Evolutionary conservation across 1,139 yeast species (phyloP).

Genomic region (Debaryomyces sp.): DNA sequence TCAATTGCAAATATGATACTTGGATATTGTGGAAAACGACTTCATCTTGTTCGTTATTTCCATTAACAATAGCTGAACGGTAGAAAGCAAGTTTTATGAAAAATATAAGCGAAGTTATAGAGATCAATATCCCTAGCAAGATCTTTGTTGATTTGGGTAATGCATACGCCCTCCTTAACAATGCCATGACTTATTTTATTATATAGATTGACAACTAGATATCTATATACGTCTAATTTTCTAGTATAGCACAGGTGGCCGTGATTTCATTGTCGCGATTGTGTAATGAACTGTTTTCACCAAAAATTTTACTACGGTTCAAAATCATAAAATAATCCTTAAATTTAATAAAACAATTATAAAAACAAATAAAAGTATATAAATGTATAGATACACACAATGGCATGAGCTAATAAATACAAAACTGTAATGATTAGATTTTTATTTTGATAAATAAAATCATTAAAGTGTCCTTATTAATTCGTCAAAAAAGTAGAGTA

Average conservation of each 20-base stretch:
- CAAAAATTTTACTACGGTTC: not conserved
- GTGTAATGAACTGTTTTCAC: not conserved
- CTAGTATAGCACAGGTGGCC: not conserved
- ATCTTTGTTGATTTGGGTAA: conserved; percentile 33
- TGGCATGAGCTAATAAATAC: conserved; percentile 1
- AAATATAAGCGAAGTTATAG: conserved; percentile 29
- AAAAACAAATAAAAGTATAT: conserved; percentile 6
- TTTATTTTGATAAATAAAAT: not conserved
- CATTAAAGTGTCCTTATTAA: not conserved
- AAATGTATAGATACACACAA: conserved; percentile 8
- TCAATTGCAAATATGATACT: conserved; percentile 68
- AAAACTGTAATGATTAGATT: not conserved
- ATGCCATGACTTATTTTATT: conserved; percentile 13
- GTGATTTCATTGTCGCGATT: conserved; percentile 5
- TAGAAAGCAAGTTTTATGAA: conserved; percentile 34
- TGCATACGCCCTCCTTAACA: conserved; percentile 15
- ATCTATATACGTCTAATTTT: not conserved
- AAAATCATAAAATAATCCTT: conserved; percentile 5
- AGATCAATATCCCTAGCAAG: conserved; percentile 26
- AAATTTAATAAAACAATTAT: conserved; percentile 8
- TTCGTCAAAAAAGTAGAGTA: not conserved
- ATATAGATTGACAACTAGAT: not conserved
- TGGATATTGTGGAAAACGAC: conserved; percentile 39
- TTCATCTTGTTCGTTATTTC: conserved; percentile 28
- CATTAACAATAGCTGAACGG: conserved; percentile 36